Base-by-base conservation (phyloP, 2,329 filamentous ascomycete genomes). In the Monosporascus sp. region DNA sequence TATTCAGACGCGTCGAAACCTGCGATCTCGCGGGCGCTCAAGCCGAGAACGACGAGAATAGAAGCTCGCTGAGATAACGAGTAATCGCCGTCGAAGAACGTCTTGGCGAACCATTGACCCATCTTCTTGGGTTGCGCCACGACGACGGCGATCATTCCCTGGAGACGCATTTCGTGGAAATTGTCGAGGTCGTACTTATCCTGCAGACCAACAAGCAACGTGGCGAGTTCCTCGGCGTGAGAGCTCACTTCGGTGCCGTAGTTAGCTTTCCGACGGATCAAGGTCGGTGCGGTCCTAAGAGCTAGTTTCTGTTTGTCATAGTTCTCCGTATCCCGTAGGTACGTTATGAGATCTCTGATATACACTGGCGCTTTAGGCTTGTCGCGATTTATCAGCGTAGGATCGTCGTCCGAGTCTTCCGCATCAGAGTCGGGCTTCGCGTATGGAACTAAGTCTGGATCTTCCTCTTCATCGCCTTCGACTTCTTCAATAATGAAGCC, bases 341-440 rank as follows among this genome's bases (percentile, higher is more conserved):
- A 92, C 7, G 77, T 68, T 51, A 97, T 85, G 11, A 97, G 78
- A 62, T 96, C 90, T 46, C 91, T 84, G 54, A 97, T 87, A 63
- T 97, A 97, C 1, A 99, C 91, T 1, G 94, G 94, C 0, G 90
- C 82, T 53, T 82, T 88, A 22, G 87, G 82, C 62, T 94, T 97
- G 69, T 94, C 85, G 15, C 92, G 82, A 53, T 88, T 86, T 47
- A 97, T 80, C 18, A 96, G 75, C 0, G 91, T 96, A 5, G 94
- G 86, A 62, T 99, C 95, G 38, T 97, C 92, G 53, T 97, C 91
- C 0, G 90, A 93, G 65, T 99, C 94, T 65, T 95, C 90, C 0
- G 84, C 81, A 60, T 99, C 94, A 2, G 89, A 91, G 63, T 90
- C 89, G 1, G 90, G 90, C 67, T 96, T 97, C 15, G 82, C 81